A percentile compares a stretch with the other conserved stretches of the same genome.
phyloP scores from a whole-genome alignment of 192 early-diverging fungal genomes.

The Allomyces macrogynus region DNA sequence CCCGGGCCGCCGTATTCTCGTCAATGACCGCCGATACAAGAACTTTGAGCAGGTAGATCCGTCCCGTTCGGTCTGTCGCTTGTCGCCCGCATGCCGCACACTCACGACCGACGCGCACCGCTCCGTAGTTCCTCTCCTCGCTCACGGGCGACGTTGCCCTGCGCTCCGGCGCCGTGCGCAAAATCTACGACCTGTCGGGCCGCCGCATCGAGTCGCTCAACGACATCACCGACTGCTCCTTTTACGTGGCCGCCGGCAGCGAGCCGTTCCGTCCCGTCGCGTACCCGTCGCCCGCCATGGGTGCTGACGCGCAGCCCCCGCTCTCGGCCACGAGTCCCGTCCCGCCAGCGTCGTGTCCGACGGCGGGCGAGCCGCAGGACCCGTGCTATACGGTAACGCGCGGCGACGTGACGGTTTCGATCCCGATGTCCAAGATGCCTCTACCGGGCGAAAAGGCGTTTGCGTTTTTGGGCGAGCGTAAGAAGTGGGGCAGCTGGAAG shows the following conservation, averaged over 20 bases:
- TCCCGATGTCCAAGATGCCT: no score
- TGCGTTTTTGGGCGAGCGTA: no score
- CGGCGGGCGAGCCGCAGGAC: background rate
- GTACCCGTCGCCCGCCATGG: background rate
- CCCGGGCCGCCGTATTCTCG: background rate
- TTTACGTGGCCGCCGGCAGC: background rate
- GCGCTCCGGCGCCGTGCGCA: background rate
- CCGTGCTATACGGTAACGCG: background rate
- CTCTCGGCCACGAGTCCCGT: background rate
- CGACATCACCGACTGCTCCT: background rate
- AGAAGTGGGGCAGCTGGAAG: no score
- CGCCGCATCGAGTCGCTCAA: background rate
- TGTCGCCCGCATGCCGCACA: no score
- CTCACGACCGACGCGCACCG: no score
- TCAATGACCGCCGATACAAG: background rate
- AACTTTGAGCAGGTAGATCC: background rate
- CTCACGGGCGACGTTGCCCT: background rate
- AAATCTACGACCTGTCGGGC: background rate
- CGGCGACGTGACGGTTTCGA: no score
- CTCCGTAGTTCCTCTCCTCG: background rate
- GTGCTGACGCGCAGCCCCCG: background rate
- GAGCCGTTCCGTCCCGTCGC: background rate
- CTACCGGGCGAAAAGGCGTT: no score
- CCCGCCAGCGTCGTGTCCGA: background rate
- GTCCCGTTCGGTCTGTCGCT: no score